Base-by-base conservation (phyloP, 2,329 filamentous ascomycete genomes). In the Diaporthe sp. region DNA sequence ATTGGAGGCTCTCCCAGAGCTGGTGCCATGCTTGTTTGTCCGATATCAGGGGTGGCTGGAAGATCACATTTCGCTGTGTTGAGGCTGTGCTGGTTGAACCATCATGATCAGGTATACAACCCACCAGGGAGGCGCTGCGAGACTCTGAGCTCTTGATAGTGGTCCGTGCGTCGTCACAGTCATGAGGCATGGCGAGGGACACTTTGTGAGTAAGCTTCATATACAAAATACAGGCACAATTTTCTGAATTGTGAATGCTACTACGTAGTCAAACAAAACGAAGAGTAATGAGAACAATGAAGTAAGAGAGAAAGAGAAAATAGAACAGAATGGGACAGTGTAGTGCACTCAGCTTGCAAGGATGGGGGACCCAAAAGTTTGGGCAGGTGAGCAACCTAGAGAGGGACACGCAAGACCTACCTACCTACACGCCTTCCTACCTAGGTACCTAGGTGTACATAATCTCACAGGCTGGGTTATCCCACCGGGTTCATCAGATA, bases 1-100 rank as follows among this genome's bases (percentile, higher is more conserved):
- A 74, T 55, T 25, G 82, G 82, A 72, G 82, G 82, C 39, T 82
- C 81, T 60, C 70, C 78, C 53, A 79, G 77, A 15, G 79, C 78
- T 55, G 79, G 78, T n/a, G 80, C 76, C 79, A 81, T 82, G 46
- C 58, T 78, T 60, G 8, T 17, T 37, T 34, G 22, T 49, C 39
- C 28, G 31, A 22, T 31, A 51, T 28, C 58, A 60, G 46, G n/a
- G n/a, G 42, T 65, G 22, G 58, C n/a, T 55, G 31, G n/a, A 17
- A 46, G 13, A 71, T 46, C 28, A 60, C 39, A 71, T 57, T 25
- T 71, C 53, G 55, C 25, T 49, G 53, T 62, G 62, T 22, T 71
- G 53, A 10, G 37, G 31, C 55, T 42, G 53, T 17, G 13, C n/a
- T 31, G 68, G 34, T 31, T 53, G 46, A 25, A 22, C 25, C 46